A percentile compares a stretch with the other conserved stretches of the same genome.
Conservation (phyloP, 345 rosid genomes). For the Ceriops tagal region DNA sequence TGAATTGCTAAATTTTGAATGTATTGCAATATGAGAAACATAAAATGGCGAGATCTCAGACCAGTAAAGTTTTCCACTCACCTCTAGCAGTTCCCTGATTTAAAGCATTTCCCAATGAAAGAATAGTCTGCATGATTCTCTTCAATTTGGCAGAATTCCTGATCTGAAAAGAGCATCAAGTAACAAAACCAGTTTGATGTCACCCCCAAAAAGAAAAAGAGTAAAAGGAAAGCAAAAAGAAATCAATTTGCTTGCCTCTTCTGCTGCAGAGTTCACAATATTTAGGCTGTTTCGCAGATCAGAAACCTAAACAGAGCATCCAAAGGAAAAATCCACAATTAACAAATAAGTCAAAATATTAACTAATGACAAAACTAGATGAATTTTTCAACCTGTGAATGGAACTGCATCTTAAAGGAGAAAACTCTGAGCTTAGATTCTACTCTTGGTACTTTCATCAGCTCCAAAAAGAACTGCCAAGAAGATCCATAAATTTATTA, state of each 20-base stretch:
- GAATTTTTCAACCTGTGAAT: conserved; percentile 55
- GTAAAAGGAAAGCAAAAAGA: not conserved
- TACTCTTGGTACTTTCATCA: conserved; percentile 85
- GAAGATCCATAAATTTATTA: conserved; percentile 21
- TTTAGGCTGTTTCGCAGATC: conserved; percentile 70
- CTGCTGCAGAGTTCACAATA: conserved; percentile 70
- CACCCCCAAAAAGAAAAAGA: conserved; percentile 6
- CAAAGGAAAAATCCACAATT: conserved; percentile 17
- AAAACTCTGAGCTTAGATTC: conserved; percentile 92
- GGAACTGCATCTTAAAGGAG: conserved; percentile 85
- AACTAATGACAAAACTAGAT: conserved; percentile 7
- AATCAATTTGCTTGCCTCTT: conserved; percentile 51
- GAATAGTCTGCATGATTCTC: conserved; percentile 94
- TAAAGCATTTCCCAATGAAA: conserved; percentile 87
- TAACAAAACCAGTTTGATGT: conserved; percentile 3
- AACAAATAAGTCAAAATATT: conserved; percentile 9
- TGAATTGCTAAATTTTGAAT: not conserved
- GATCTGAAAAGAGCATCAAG: conserved; percentile 40
- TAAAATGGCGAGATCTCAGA: not conserved
- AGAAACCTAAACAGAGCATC: conserved; percentile 49
- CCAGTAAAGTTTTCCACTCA: conserved; percentile 35
- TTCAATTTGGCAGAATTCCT: conserved; percentile 65
- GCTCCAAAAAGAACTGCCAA: conserved; percentile 81
- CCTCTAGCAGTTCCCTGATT: conserved; percentile 98
- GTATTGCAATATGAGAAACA: not conserved